Conservation (phyloP, 2,329 filamentous ascomycete species). For the Ophiostoma sp. region DNA sequence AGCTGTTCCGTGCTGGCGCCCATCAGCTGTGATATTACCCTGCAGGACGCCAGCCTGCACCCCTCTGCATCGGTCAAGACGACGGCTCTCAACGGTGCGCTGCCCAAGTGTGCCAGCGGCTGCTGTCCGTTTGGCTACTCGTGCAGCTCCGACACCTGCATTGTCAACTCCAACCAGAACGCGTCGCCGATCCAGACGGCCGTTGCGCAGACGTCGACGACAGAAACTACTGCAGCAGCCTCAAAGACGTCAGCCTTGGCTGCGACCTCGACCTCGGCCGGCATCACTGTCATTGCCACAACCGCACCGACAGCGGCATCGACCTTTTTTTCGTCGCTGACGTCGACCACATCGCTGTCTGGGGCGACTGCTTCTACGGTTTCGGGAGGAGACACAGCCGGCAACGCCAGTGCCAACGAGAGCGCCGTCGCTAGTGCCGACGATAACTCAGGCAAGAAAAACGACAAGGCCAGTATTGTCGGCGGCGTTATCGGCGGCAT, state of each 20-base stretch:
- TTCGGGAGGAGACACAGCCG: background rate
- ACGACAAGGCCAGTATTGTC: slow-evolving; percentile 41
- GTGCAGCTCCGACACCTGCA: slow-evolving; percentile 52
- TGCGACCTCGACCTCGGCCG: background rate
- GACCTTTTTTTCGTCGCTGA: background rate
- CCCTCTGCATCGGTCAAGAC: slow-evolving; percentile 62
- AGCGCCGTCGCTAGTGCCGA: slow-evolving; percentile 21
- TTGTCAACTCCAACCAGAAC: slow-evolving; percentile 48
- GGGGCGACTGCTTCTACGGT: background rate
- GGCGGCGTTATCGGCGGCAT: slow-evolving; percentile 46
- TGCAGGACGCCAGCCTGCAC: slow-evolving; percentile 56
- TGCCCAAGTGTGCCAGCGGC: slow-evolving; percentile 53
- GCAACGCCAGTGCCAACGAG: slow-evolving; percentile 20
- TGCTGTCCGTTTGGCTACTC: slow-evolving; percentile 72
- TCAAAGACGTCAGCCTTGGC: background rate
- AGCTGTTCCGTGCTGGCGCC: slow-evolving; percentile 58
- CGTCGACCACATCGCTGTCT: background rate
- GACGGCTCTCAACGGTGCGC: slow-evolving; percentile 50
- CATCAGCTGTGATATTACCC: slow-evolving; percentile 58
- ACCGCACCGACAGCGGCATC: slow-evolving; percentile 27
- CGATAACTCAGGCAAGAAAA: slow-evolving; percentile 23
- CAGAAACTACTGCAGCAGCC: background rate
- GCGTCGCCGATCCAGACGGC: slow-evolving; percentile 29
- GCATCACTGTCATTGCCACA: slow-evolving; percentile 26
- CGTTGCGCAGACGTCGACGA: slow-evolving; percentile 27